Percentiles rank a stretch among this genome's conserved stretches.
These are phyloP conservation scores for Rheum nobile DNA, from an alignment of 148 eudicot genomes.

Conservation along the genomic window DNA sequence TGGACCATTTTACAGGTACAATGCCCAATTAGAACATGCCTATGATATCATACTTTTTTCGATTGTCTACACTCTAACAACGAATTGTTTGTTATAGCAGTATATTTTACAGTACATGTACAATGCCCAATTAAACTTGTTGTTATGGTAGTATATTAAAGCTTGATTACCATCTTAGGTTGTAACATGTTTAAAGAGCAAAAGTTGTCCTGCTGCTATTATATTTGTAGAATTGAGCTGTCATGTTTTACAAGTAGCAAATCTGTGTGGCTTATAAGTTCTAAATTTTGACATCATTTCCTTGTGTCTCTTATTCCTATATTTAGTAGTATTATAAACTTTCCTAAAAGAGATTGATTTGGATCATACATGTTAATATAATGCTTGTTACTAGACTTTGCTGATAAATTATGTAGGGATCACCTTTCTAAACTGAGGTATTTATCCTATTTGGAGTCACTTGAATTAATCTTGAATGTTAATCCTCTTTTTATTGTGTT, in stretches of 20 bases:
- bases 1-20: constrained; percentile 32
- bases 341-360: background rate
- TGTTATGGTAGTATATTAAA: too few species aligned
- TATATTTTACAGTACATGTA: too few species aligned
- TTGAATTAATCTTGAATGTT: background rate
- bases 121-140: too few species aligned
- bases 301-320: background rate
- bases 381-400: background rate
- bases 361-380: background rate
- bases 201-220: background rate
- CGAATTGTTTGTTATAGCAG: too few species aligned
- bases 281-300: too few species aligned
- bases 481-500: background rate
- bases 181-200: background rate
- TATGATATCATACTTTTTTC: too few species aligned
- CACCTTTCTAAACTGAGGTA: background rate
- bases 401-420: background rate
- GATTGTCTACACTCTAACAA: too few species aligned
- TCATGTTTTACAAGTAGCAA: too few species aligned
- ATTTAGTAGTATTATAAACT: background rate
- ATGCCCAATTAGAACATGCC: too few species aligned
- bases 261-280: too few species aligned
- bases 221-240: too few species aligned
- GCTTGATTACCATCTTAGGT: background rate
- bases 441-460: too few species aligned